Percentiles rank a stretch among this genome's conserved stretches.
These are phyloP conservation scores for Annona cherimola DNA, from an alignment of 164 flowering plant genomes.

Conservation along the genomic window DNA sequence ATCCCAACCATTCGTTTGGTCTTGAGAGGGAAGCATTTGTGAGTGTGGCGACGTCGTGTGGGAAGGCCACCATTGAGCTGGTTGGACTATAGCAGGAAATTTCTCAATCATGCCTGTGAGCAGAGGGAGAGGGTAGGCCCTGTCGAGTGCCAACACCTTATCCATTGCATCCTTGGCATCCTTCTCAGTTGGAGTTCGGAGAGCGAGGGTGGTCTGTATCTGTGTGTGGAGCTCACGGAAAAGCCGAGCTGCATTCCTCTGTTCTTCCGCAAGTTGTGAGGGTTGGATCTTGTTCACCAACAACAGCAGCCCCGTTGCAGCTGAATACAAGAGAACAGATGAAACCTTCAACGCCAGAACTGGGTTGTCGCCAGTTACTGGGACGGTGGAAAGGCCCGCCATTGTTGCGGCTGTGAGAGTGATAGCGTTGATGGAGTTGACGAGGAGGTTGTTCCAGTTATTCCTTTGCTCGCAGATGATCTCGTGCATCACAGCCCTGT, in stretches of 20 bases:
- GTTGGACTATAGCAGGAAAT: conserved; percentile 39
- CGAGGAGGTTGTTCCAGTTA: conserved; percentile 48
- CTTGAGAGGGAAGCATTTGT: neutral
- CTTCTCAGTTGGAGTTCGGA: conserved; percentile 14
- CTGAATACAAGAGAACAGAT: conserved; percentile 37
- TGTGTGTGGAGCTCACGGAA: conserved; percentile 45
- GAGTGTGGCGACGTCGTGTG: neutral
- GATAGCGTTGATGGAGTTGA: conserved; percentile 36
- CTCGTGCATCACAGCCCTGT: conserved; percentile 46
- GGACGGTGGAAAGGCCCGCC: conserved; percentile 52
- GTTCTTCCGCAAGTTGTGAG: conserved; percentile 75
- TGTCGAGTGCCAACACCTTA: conserved; percentile 43
- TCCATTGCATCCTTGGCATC: conserved; percentile 33
- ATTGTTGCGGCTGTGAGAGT: conserved; percentile 42
- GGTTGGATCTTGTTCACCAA: conserved; percentile 73
- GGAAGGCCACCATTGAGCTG: conserved; percentile 39
- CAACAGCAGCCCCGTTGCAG: conserved; percentile 50
- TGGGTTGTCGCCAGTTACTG: conserved; percentile 30
- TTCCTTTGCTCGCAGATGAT: conserved; percentile 42
- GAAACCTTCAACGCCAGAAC: conserved; percentile 38
- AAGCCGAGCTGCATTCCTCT: conserved; percentile 53
- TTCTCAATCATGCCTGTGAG: conserved; percentile 48
- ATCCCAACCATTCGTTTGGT: conserved; percentile 35
- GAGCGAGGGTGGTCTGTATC: conserved; percentile 32
- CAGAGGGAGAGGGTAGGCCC: conserved; percentile 50